Percentiles rank a stretch among this genome's conserved stretches.
Evolutionary conservation across 2,329 filamentous ascomycete species (phyloP).

Genomic region (Aureobasidium sp.): DNA sequence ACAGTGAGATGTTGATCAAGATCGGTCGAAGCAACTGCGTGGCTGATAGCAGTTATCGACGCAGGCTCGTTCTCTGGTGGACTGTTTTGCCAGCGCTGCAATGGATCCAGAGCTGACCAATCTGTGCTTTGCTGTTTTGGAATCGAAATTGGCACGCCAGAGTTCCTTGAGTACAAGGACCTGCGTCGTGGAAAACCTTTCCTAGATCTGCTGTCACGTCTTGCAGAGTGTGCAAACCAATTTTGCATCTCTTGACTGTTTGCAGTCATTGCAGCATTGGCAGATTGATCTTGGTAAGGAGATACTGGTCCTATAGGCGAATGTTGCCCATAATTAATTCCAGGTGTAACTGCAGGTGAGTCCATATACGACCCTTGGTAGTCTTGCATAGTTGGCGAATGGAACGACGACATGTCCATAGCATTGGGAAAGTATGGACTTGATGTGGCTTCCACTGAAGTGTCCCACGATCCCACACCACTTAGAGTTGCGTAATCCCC

Average conservation of each 20-base stretch:
- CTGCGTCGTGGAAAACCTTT: neutral
- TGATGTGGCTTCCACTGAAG: neutral
- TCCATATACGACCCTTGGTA: neutral
- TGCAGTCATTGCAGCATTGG: constrained; percentile 5
- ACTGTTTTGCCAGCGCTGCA: constrained; percentile 61
- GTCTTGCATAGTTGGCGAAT: neutral
- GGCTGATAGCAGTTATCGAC: constrained; percentile 52
- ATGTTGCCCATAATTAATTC: neutral
- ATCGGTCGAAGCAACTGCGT: constrained; percentile 42
- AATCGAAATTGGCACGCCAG: neutral
- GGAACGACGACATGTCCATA: neutral
- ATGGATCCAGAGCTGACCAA: constrained; percentile 33
- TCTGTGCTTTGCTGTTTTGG: constrained; percentile 1
- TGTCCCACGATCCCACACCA: neutral
- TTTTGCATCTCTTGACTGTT: constrained; percentile 9
- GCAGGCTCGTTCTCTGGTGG: constrained; percentile 63
- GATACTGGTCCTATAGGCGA: neutral
- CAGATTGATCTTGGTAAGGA: neutral
- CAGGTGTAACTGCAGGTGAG: neutral
- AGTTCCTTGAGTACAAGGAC: constrained; percentile 5
- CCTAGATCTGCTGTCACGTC: constrained; percentile 2
- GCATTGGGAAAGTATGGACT: neutral
- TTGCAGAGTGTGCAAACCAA: constrained; percentile 1
- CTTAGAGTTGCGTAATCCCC: neutral
- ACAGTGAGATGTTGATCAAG: constrained; percentile 17